Base-by-base conservation (phyloP, 2,329 filamentous ascomycete genomes). In the Plenodomus lindquistii region DNA sequence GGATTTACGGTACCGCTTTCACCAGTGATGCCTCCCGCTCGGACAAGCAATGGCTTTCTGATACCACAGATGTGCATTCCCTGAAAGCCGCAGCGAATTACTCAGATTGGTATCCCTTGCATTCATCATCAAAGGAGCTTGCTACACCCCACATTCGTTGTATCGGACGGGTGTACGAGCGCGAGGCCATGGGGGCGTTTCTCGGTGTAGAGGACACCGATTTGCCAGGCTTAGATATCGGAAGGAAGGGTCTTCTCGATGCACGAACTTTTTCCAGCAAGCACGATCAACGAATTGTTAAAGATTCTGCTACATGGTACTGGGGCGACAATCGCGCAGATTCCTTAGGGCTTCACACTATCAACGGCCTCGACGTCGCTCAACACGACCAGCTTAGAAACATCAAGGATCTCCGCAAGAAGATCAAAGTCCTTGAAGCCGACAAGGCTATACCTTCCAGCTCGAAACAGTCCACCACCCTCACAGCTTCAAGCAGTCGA, bases 311-410 rank as follows among this genome's bases (percentile, higher is more conserved):
- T 20, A 66, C 69, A 0, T 85, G 82, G 82, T 83, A 79, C 62
- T 84, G 80, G 78, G 81, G 76, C 0, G 82, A 85, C 43, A 74
- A 73, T 18, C 75, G 83, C 1, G 77, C 78, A 0, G 78, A 85
- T 40, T 79, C 81, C 0, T 74, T 86, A 0, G 80, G 80, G 21
- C 59, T 86, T 5, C 76, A 78, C 21, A 77, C 77, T 2, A 65
- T 85, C 31, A 85, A 84, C 50, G 79, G 79, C 1, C 59, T 77
- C 1, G 79, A 81, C 22, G 76, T 81, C 4, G 74, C 79, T 0
- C 67, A 69, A 17, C 75, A 73, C 35, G 77, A 80, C 43, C 70
- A 69, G 0, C 64, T 73, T 7, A 73, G 79, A 7, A 71, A 81
- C 48, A 66, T 76, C 1, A 72, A 72, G 40, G 73, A 73, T 50